Conservation (phyloP, 2,329 filamentous ascomycete genomes). For the Akanthomyces muscarius region DNA sequence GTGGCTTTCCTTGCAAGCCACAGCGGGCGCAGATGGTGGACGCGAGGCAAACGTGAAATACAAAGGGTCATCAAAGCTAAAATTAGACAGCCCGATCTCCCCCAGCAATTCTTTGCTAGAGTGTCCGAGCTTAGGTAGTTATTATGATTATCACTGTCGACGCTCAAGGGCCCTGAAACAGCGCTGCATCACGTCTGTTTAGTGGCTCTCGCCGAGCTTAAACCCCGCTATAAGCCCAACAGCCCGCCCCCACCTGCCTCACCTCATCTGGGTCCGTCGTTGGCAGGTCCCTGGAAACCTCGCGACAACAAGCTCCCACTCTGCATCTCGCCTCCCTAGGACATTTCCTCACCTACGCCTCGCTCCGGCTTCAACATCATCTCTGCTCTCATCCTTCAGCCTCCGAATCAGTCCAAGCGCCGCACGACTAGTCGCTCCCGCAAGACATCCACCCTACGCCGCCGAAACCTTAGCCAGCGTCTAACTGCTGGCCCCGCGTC, state of each 20-base stretch:
- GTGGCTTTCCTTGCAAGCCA: background rate
- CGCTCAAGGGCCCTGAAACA: background rate
- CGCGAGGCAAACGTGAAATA: background rate
- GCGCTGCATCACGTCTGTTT: background rate
- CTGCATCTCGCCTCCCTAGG: background rate
- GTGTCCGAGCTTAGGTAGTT: background rate
- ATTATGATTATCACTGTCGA: no score
- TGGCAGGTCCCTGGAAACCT: conserved; percentile 15
- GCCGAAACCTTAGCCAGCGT: background rate
- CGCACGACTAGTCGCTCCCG: background rate
- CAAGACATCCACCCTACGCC: background rate
- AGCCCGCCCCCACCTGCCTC: conserved; percentile 13
- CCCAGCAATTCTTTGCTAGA: background rate
- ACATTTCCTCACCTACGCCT: background rate
- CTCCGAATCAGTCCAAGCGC: background rate
- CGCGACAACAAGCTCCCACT: conserved; percentile 12
- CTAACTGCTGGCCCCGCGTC: conserved; percentile 1
- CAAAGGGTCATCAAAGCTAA: background rate
- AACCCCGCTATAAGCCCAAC: conserved; percentile 8
- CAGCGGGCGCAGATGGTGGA: background rate
- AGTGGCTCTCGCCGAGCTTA: background rate
- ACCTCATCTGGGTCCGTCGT: background rate
- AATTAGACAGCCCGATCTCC: no score
- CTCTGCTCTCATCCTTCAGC: background rate
- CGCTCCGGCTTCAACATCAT: background rate